Evolutionary conservation across 2,329 filamentous ascomycete genomes (phyloP).

Genomic region (Lecanicillium sp.): DNA sequence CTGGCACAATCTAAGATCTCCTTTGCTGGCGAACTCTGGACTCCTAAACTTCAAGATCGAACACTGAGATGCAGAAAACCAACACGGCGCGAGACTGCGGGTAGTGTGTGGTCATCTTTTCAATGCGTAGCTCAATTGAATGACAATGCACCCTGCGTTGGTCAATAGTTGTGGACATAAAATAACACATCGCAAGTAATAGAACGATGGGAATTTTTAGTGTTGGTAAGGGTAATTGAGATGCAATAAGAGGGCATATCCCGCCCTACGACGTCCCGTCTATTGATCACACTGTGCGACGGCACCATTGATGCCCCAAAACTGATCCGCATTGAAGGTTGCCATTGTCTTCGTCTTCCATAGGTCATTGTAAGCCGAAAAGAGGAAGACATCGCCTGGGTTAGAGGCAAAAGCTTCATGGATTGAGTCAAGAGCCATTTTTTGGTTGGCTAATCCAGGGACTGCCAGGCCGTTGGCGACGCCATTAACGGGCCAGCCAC

Average conservation of each 20-base stretch:
- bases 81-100: too few relatives aligned
- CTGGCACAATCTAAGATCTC: too few relatives aligned
- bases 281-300: slow-evolving; percentile 10
- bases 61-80: too few relatives aligned
- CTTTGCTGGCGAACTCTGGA: too few relatives aligned
- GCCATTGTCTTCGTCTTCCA: slow-evolving; percentile 63
- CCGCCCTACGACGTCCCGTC: not conserved
- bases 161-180: too few relatives aligned
- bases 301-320: slow-evolving; percentile 58
- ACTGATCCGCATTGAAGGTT: slow-evolving; percentile 67
- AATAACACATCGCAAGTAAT: too few relatives aligned
- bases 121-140: too few relatives aligned
- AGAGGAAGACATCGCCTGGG: slow-evolving; percentile 54
- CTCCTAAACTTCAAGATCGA: too few relatives aligned
- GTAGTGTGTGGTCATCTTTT: too few relatives aligned
- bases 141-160: too few relatives aligned
- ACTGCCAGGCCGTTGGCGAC: slow-evolving; percentile 58
- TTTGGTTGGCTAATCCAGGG: slow-evolving; percentile 60
- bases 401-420: slow-evolving; percentile 47
- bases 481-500: slow-evolving; percentile 74
- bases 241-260: not conserved
- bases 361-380: slow-evolving; percentile 70
- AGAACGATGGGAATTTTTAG: too few relatives aligned
- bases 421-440: slow-evolving; percentile 57
- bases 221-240: too few relatives aligned